These are phyloP conservation scores for Allium cepa DNA, from an alignment of 106 monocot genomes.

Conservation along the genomic window DNA sequence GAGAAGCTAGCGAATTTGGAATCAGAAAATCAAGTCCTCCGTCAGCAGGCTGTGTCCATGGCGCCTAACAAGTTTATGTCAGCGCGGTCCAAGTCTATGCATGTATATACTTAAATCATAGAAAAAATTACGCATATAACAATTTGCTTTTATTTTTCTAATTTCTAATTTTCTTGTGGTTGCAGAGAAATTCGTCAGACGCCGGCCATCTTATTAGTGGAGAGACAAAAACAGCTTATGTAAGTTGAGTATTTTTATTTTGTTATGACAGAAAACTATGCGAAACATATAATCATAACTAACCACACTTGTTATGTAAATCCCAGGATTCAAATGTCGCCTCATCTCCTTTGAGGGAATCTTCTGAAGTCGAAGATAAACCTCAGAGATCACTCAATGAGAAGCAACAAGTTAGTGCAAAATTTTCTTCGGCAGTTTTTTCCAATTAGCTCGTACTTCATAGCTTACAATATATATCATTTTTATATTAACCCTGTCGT, in stretches of 20 bases:
- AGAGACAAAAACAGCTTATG: constrained; percentile 36
- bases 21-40: constrained; percentile 94
- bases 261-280: neutral
- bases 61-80: constrained; percentile 81
- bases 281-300: neutral
- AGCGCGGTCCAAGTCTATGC: constrained; percentile 80
- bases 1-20: constrained; percentile 85
- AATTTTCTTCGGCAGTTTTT: neutral
- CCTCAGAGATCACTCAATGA: constrained; percentile 98
- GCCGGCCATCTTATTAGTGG: constrained; percentile 29
- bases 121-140: no score
- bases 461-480: no score
- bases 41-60: constrained; percentile 87
- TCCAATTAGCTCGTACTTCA: no score
- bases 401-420: constrained; percentile 76
- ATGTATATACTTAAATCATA: constrained; percentile 5
- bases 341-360: constrained; percentile 39
- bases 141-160: no score
- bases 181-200: constrained; percentile 68
- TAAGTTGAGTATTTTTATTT: constrained; percentile 26
- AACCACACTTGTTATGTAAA: no score
- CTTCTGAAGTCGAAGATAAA: constrained; percentile 79
- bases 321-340: constrained; percentile 47
- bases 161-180: constrained; percentile 6
- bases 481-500: no score